Evolutionary conservation across 129 eudicot species (phyloP).

Genomic region (Pittosporum tobira): DNA sequence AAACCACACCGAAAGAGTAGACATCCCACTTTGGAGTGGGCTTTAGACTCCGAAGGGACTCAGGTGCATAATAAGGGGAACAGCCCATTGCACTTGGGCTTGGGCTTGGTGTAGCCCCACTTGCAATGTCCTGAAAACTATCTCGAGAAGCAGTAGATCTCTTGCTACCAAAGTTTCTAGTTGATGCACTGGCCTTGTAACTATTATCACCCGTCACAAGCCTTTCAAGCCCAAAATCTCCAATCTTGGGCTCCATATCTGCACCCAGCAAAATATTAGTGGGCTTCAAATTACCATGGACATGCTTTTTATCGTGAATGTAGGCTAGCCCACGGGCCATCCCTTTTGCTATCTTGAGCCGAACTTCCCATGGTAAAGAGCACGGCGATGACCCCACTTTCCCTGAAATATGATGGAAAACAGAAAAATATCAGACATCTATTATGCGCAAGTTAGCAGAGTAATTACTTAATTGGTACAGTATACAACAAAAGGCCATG

Average conservation of each 20-base stretch:
- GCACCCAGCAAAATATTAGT: constrained; percentile 61
- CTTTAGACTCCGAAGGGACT: constrained; percentile 70
- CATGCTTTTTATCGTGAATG: constrained; percentile 91
- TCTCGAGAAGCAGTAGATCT: constrained; percentile 87
- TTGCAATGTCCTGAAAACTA: constrained; percentile 54
- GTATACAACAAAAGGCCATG: constrained; percentile 7
- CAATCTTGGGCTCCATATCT: constrained; percentile 93
- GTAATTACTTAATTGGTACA: not conserved
- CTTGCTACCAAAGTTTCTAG: constrained; percentile 84
- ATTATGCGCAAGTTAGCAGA: constrained; percentile 12
- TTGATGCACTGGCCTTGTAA: constrained; percentile 56
- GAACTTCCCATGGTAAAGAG: constrained; percentile 75
- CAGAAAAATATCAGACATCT: not conserved
- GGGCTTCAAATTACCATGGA: constrained; percentile 87
- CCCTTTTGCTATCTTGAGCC: constrained; percentile 90
- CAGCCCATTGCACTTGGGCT: constrained; percentile 72
- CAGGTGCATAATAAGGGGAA: constrained; percentile 89
- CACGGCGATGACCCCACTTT: constrained; percentile 92
- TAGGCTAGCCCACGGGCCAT: constrained; percentile 81
- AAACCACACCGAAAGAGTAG: constrained; percentile 75
- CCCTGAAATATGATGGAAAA: constrained; percentile 26
- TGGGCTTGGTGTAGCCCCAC: constrained; percentile 72
- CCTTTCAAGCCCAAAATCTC: constrained; percentile 85
- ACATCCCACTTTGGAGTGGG: constrained; percentile 89
- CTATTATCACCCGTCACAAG: constrained; percentile 59